phyloP scores from a whole-genome alignment of 139 green algal species.

The Klebsormidium nitens region DNA sequence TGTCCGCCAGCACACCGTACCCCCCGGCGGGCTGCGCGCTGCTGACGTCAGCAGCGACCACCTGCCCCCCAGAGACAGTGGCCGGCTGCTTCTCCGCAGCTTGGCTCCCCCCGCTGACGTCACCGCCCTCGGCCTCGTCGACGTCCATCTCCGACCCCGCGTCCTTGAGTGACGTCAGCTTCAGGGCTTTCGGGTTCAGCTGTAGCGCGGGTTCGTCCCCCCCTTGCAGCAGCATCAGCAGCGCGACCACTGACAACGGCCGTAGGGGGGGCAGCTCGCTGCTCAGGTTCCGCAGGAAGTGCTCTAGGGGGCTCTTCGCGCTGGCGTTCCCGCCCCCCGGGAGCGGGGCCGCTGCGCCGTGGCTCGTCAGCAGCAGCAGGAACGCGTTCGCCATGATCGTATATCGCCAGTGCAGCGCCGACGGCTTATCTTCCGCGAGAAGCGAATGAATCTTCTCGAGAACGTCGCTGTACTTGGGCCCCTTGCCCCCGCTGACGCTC shows the following conservation, averaged over 20 bases:
- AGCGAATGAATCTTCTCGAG: neutral
- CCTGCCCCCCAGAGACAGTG: neutral
- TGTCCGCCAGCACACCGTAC: neutral
- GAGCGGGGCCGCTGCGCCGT: no score
- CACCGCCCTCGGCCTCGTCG: no score
- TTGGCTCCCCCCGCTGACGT: no score
- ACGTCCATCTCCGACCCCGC: no score
- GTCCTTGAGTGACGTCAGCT: no score
- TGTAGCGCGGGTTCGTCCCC: no score
- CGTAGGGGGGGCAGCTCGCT: constrained; percentile 6
- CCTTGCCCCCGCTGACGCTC: neutral
- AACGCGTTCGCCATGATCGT: neutral
- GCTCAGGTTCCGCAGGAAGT: neutral
- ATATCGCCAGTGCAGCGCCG: constrained; percentile 1
- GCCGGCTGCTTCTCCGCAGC: neutral
- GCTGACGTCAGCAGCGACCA: neutral
- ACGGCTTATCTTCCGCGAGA: no score
- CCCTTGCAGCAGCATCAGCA: neutral
- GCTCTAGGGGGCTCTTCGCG: neutral
- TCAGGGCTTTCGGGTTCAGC: no score
- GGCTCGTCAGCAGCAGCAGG: neutral
- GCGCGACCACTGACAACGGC: neutral
- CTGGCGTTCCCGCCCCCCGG: no score
- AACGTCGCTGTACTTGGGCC: neutral
- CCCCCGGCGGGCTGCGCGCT: no score